Evolutionary conservation across 2,329 filamentous ascomycete genomes (phyloP).

Genomic region (Pleomassaria siparia): DNA sequence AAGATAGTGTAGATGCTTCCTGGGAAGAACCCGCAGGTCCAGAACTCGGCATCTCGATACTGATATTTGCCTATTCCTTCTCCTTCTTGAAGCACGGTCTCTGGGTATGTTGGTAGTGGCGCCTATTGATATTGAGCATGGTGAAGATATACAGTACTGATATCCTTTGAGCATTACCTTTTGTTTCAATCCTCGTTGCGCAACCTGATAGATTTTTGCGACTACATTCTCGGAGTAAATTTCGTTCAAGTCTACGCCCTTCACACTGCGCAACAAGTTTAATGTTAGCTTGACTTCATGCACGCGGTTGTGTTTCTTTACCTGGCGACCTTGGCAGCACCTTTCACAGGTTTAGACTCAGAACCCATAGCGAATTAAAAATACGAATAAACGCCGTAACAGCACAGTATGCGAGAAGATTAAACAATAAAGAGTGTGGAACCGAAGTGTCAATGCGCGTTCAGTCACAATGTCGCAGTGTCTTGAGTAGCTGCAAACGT

Average conservation of each 20-base stretch:
- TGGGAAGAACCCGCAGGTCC: slow-evolving; percentile 42
- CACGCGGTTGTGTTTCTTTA: not conserved
- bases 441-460: too few species aligned
- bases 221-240: slow-evolving; percentile 32
- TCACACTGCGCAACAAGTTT: slow-evolving; percentile 10
- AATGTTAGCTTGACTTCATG: not conserved
- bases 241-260: slow-evolving; percentile 27
- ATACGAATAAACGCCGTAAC: not conserved
- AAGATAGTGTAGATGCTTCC: slow-evolving; percentile 37
- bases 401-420: not conserved
- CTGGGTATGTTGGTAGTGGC: slow-evolving; percentile 33
- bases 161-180: slow-evolving; percentile 11
- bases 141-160: not conserved
- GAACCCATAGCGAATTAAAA: not conserved
- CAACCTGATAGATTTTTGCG: slow-evolving; percentile 38
- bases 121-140: slow-evolving; percentile 11
- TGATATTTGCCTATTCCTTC: slow-evolving; percentile 29
- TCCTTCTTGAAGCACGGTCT: slow-evolving; percentile 36
- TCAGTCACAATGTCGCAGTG: not conserved
- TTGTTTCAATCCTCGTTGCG: slow-evolving; percentile 29
- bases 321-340: not conserved
- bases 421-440: too few species aligned
- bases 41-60: slow-evolving; percentile 39
- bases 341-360: not conserved
- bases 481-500: not conserved